Evolutionary conservation across 768 basidiomycete genomes (phyloP).

Genomic region (Phanerochaete sordida): DNA sequence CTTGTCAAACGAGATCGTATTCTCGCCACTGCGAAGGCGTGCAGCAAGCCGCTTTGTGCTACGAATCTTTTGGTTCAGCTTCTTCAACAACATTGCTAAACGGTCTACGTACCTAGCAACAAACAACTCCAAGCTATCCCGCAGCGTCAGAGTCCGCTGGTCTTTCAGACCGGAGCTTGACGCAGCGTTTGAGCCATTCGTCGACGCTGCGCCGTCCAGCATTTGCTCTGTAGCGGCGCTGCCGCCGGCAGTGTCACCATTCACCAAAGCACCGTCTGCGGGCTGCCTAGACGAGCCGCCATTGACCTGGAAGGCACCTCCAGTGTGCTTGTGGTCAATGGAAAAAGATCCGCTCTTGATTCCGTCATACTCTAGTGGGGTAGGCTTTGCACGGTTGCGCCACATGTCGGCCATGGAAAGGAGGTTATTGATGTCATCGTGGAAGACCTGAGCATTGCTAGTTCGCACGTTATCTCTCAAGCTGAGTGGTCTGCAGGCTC

Average conservation of each 20-base stretch:
- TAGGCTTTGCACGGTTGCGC: constrained; percentile 84
- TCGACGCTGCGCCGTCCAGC: constrained; percentile 6
- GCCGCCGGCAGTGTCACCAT: constrained; percentile 22
- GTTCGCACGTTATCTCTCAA: no score
- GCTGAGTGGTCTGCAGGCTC: neutral
- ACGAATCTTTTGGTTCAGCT: neutral
- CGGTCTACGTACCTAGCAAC: constrained; percentile 60
- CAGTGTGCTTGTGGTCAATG: constrained; percentile 26
- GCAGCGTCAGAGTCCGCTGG: constrained; percentile 71
- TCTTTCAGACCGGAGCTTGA: constrained; percentile 60
- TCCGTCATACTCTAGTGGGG: constrained; percentile 75
- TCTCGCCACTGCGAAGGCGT: constrained; percentile 62
- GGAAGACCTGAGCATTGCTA: constrained; percentile 74
- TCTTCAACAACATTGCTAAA: neutral
- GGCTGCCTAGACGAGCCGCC: constrained; percentile 17
- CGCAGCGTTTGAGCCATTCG: constrained; percentile 4
- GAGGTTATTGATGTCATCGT: constrained; percentile 81
- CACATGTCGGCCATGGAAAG: constrained; percentile 97
- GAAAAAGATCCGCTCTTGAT: constrained; percentile 66
- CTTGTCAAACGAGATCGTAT: constrained; percentile 89
- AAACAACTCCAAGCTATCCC: constrained; percentile 83
- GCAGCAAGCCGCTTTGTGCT: constrained; percentile 80
- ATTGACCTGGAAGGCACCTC: constrained; percentile 15
- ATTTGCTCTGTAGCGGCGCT: constrained; percentile 18
- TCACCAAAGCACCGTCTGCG: constrained; percentile 16